Percentiles rank a stretch among this genome's conserved stretches.
These are phyloP conservation scores for Penicillium sp. DNA, from an alignment of 2,329 filamentous ascomycete species.

Conservation along the genomic window DNA sequence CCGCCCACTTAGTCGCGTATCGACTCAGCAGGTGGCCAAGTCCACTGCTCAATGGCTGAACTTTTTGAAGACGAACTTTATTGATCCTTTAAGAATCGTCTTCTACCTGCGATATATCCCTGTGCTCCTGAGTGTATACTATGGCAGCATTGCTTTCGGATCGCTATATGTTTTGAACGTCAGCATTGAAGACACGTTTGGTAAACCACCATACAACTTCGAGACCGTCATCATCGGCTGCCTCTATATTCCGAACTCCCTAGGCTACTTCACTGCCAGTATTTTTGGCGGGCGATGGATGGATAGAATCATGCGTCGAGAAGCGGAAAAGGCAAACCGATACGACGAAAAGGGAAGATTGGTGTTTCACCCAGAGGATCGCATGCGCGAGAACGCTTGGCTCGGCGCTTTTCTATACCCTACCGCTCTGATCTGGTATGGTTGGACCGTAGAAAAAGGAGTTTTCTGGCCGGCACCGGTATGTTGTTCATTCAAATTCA, in stretches of 20 bases:
- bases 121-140: slow-evolving; percentile 71
- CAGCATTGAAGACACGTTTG: slow-evolving; percentile 70
- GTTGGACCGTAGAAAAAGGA: slow-evolving; percentile 68
- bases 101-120: slow-evolving; percentile 72
- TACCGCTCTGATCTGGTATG: slow-evolving; percentile 69
- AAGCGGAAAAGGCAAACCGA: slow-evolving; percentile 68
- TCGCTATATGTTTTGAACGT: slow-evolving; percentile 77
- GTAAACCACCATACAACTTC: slow-evolving; percentile 66
- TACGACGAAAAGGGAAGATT: slow-evolving; percentile 67
- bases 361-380: slow-evolving; percentile 72
- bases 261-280: slow-evolving; percentile 71
- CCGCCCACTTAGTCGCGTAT: slow-evolving; percentile 51
- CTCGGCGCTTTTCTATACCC: slow-evolving; percentile 71
- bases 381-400: slow-evolving; percentile 81
- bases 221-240: slow-evolving; percentile 68
- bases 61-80: slow-evolving; percentile 60
- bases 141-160: slow-evolving; percentile 73
- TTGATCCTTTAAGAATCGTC: slow-evolving; percentile 73
- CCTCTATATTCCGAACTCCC: slow-evolving; percentile 72
- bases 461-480: slow-evolving; percentile 63
- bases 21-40: slow-evolving; percentile 63
- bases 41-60: slow-evolving; percentile 55
- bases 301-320: slow-evolving; percentile 75
- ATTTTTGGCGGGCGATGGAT: slow-evolving; percentile 74
- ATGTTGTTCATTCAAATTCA: slow-evolving; percentile 18